Evolutionary conservation across 2,329 filamentous ascomycete genomes (phyloP), one percentile per base, ranked within the genome.

Genomic region (Escovopsis sp.): DNA sequence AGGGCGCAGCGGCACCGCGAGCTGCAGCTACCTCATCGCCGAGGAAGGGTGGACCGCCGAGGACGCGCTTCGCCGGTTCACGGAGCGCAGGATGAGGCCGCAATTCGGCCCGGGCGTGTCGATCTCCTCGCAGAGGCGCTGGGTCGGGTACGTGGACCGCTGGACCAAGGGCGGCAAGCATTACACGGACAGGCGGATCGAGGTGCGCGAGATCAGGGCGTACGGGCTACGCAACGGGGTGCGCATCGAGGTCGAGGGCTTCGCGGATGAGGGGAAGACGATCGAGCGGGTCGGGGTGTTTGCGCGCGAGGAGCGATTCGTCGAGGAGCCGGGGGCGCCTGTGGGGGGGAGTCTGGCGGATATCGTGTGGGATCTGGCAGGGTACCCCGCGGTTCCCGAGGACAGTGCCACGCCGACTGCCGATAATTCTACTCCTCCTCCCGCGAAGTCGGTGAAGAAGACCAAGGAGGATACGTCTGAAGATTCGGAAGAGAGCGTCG

Each of bases 211-310:
- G 54, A 66, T 98, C 1, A 87, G 94, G 50, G 73, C 87, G 11
- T 94, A 85, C 84, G 90, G 87, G 0, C 54, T 96, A 34, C 66
- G 84, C 31, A 77, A 87, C 46, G 87, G 88, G 0, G 87, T 96
- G 41, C 92, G 90, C 56, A 70, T 96, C 23, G 72, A 77, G 1
- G 70, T 96, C 1, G 81, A 92, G 51, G 86, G 86, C 0, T 96
- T 77, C 43, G 74, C 76, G 2, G 81, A 96, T n/a, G 80, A 90
- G 45, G 88, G 90, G 5, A 87, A 84, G 60, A 76, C 72, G 47
- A 94, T 96, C 46, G 78, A 84, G 50, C 66, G 72, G 9, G 79
- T 90, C 36, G 87, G 96, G 52, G 79, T 79, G 0, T 96, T 96
- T 50, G 67, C 61, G 38, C 74, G 67, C 48, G 67, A 63, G 34